phyloP scores from a whole-genome alignment of 2,329 filamentous ascomycete species.

The Exophiala dermatitidis region DNA sequence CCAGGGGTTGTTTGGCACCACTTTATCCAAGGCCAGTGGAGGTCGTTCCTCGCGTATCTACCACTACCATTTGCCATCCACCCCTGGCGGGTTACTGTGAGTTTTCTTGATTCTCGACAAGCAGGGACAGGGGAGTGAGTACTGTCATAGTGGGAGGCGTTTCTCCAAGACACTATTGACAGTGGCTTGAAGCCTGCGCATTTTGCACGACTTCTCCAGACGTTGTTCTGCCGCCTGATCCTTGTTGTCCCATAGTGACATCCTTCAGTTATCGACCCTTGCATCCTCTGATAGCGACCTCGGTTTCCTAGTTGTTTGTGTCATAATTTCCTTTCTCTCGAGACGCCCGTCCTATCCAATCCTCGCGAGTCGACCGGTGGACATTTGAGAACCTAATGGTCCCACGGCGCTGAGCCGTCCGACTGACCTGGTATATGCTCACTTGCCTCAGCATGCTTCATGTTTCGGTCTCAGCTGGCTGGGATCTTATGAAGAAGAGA shows the following conservation, averaged over 20 bases:
- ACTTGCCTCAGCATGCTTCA: slow-evolving; percentile 13
- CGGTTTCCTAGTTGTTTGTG: not conserved
- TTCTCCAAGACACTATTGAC: not conserved
- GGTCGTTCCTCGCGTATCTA: not conserved
- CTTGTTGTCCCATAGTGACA: no score
- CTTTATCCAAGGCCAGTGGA: not conserved
- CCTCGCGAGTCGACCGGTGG: not conserved
- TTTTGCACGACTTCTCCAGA: no score
- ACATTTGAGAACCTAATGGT: not conserved
- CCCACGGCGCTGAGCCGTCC: not conserved
- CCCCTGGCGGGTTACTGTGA: not conserved
- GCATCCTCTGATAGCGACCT: not conserved
- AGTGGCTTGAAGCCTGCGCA: not conserved
- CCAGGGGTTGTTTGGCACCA: not conserved
- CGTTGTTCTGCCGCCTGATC: no score
- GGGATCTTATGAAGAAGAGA: slow-evolving; percentile 8
- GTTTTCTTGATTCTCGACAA: not conserved
- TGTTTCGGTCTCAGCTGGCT: slow-evolving; percentile 5
- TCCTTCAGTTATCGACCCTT: no score
- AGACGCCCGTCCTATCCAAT: not conserved
- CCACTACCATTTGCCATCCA: not conserved
- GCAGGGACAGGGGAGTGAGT: not conserved
- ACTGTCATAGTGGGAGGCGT: not conserved
- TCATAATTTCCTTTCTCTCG: not conserved
- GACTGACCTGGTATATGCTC: not conserved